phyloP scores from a whole-genome alignment of 2,329 filamentous ascomycete genomes.

The Paraphoma chrysanthemicola region DNA sequence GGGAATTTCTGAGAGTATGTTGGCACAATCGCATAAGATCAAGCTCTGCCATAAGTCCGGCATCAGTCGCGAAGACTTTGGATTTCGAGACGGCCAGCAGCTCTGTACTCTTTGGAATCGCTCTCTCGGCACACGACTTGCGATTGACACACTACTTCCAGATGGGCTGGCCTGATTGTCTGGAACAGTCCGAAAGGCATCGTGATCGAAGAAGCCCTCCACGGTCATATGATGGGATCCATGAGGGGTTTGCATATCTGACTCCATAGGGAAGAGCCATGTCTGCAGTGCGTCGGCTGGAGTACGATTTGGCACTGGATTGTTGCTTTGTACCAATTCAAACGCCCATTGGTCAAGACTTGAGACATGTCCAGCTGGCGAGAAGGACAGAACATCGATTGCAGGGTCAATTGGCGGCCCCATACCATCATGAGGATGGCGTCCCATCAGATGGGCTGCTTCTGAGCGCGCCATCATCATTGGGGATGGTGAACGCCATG shows the following conservation, averaged over 20 bases:
- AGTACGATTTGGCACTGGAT: slow-evolving; percentile 44
- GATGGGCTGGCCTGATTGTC: slow-evolving; percentile 43
- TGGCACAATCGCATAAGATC: slow-evolving; percentile 36
- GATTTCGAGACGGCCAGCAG: slow-evolving; percentile 46
- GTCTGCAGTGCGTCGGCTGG: slow-evolving; percentile 46
- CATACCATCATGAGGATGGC: slow-evolving; percentile 40
- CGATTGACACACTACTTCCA: slow-evolving; percentile 45
- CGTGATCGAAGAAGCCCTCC: slow-evolving; percentile 40
- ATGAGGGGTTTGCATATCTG: slow-evolving; percentile 34
- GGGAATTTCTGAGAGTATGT: slow-evolving; percentile 44
- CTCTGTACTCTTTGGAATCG: slow-evolving; percentile 49
- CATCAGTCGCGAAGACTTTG: slow-evolving; percentile 41
- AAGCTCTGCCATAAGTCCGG: slow-evolving; percentile 45
- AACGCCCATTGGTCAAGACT: slow-evolving; percentile 48
- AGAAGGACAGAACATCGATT: slow-evolving; percentile 46
- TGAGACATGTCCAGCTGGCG: slow-evolving; percentile 41
- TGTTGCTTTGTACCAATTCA: slow-evolving; percentile 46
- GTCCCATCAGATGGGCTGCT: slow-evolving; percentile 29
- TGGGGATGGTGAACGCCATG: slow-evolving; percentile 45
- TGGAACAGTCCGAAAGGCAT: slow-evolving; percentile 26
- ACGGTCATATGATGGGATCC: slow-evolving; percentile 38
- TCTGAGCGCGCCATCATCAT: slow-evolving; percentile 34
- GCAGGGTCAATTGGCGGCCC: slow-evolving; percentile 47
- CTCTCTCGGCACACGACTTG: slow-evolving; percentile 47
- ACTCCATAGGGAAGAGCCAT: slow-evolving; percentile 46